Base-by-base conservation (phyloP, 2,329 filamentous ascomycete genomes). In the Helminthosporium solani region DNA sequence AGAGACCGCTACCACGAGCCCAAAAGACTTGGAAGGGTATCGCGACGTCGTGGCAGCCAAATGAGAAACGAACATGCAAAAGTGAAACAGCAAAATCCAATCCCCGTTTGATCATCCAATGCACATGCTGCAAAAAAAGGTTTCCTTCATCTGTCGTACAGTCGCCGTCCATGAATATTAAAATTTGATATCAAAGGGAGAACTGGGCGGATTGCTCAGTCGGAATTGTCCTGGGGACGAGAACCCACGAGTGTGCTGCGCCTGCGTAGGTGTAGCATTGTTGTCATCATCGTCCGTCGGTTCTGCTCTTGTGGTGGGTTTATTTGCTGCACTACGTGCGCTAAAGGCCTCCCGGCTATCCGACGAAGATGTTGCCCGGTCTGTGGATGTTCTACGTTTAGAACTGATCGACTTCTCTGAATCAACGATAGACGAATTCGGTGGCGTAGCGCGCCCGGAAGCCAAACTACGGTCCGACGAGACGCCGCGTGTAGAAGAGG, bases 151-250 rank as follows among this genome's bases (percentile, higher is more conserved):
- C 36, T 23, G n/a, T 28, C 37, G 25, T 42, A 33, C 37, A 36
- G 34, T 49, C 35, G 42, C 33, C 33, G 34, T 53, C 50, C 23
- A 25, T 25, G 23, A 6, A 5, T 38, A 52, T 59, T 63, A 67
- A 44, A 70, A 70, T 38, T 68, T 68, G 47, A 70, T 64, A 46
- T 67, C 64, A 52, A 70, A 70, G 31, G 67, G 67, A 15, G 67
- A 70, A 49, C 60, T 64, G 34, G 67, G 67, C 31, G 63, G 64
- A 42, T 69, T 66, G 46, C 49, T 64, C 31, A 68, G 52, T 44
- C 66, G 60, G 45, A 67, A 69, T 37, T 67, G 60, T 40, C 52
- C 19, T 5, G 23, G 60, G 34, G 68, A 62, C 12, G 64, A 67
- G 8, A 53, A 53, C 14, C 55, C 62, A 31, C 65, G 64, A 40